These are phyloP conservation scores for Iberis amara DNA, from an alignment of 441 rosid genomes.

Conservation along the genomic window DNA sequence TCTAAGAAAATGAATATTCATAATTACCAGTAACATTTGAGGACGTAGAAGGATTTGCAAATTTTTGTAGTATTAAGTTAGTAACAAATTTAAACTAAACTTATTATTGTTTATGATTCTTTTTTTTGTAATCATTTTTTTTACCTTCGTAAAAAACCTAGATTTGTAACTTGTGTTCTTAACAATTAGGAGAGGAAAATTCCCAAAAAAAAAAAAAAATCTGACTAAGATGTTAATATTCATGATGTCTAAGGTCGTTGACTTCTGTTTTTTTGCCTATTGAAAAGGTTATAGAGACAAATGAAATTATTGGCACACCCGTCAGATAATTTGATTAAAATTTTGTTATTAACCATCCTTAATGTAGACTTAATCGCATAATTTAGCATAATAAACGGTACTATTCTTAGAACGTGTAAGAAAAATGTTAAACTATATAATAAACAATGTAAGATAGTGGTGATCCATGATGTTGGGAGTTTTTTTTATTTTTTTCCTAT, in stretches of 20 bases:
- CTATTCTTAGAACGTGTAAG: slow-evolving; percentile 28
- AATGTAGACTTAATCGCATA: slow-evolving; percentile 18
- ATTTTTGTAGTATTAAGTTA: slow-evolving; percentile 5
- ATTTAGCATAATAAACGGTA: slow-evolving; percentile 9
- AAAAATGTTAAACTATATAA: slow-evolving; percentile 2
- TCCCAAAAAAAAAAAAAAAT: slow-evolving; percentile 24
- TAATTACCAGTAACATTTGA: slow-evolving; percentile 17
- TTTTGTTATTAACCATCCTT: too few species aligned
- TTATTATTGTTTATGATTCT: slow-evolving; percentile 3
- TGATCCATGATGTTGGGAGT: slow-evolving; percentile 26
- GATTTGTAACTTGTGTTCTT: too few species aligned
- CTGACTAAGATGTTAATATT: slow-evolving; percentile 23
- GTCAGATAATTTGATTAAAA: too few species aligned
- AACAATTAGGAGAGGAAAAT: too few species aligned
- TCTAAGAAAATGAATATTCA: slow-evolving; percentile 1
- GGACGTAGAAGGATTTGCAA: slow-evolving; percentile 18
- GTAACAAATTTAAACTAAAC: slow-evolving; percentile 20
- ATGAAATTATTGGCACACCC: slow-evolving; percentile 7
- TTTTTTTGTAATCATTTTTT: not conserved
- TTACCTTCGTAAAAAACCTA: not conserved
- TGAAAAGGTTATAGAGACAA: slow-evolving; percentile 24
- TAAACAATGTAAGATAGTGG: slow-evolving; percentile 29
- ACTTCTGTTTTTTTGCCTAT: slow-evolving; percentile 28
- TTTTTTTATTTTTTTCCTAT: not conserved
- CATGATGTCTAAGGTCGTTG: too few species aligned